Base-by-base conservation (phyloP, 2,329 filamentous ascomycete species). In the Venturiaceae sp. region DNA sequence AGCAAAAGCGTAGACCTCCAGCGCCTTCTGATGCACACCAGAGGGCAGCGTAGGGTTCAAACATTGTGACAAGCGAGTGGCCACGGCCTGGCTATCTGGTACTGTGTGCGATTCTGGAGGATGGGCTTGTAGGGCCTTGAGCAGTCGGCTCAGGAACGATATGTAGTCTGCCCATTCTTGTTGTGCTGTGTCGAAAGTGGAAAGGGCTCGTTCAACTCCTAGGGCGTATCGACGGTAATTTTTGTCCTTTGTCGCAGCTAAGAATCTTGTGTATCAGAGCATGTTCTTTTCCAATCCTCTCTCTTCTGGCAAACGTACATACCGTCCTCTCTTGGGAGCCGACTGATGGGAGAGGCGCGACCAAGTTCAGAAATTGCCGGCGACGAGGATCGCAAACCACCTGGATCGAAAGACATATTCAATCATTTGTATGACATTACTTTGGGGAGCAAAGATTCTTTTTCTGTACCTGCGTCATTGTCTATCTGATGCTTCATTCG, bases 91-190 rank as follows among this genome's bases (percentile, higher is more conserved):
- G 74, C 92, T 95, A 66, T 92, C 85, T 13, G 94, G 92, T 60
- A 99, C 85, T 34, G 84, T 76, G 8, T 83, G 81, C 58, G 85
- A 82, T 60, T 83, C 84, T 23, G 53, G 39, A 26, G 90, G 90
- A 63, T 92, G 89, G 47, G 88, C 84, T 82, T 99, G 94, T 23
- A 99, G 80, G 37, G 92, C 90, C 88, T 96, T 97, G 62, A 96
- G 79, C 53, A 99, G 79, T 62, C 90, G 85, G 69, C 89, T 95
- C 58, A 99, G 77, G 71, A 97, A 99, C 19, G 92, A 96, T 67
- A 99, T 99, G 70, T 99, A 99, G 75, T 99, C 94, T 53, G 95
- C 94, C 94, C 94, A 99, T 83, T 99, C 94, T 74, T 97, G 91
- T 65, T 96, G 80, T 32, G 90, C 85, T 16, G 90, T 92, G 70